Evolutionary conservation across 495 filamentous ascomycete species (phyloP), one percentile per base, ranked within the genome.

Genomic region (Hypoxylon rickii): DNA sequence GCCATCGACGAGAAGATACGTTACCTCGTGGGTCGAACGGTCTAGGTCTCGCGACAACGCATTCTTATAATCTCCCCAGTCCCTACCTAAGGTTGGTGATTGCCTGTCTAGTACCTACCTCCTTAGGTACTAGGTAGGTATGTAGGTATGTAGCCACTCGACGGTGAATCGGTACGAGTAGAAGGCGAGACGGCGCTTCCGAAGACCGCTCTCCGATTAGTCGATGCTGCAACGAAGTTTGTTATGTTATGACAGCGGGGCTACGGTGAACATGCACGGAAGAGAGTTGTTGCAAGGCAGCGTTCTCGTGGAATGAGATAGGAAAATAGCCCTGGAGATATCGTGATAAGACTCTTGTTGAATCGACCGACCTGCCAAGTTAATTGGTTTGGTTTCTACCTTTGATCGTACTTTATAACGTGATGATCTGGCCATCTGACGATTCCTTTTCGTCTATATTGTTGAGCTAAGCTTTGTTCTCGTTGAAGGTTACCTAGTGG

Each of bases 151-250:
- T n/a, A n/a, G n/a, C n/a, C n/a, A n/a, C 52, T 49, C 20, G 45
- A 38, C 44, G 61, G 61, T 20, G 19, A 11, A 20, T 67, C 61
- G 64, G 59, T 7, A 54, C 39, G 42, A 47, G 26, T 24, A 55
- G 40, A 49, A 47, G 40, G 63, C 39, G 58, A 54, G 20, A 39
- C 65, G 65, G 65, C 32, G 26, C 11, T 49, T 63, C 11, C 15
- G 4, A 65, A 53, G 34, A 31, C 65, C 65, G 65, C 54, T 38
- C 44, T 19, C 60, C 61, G 50, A 64, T 44, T 48, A 32, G 12
- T 26, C 16, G 33, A n/a, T 50, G 34, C 15, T 43, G 29, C 24
- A 19, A 24, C 36, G 37, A 56, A 62, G 58, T 32, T 52, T n/a
- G n/a, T n/a, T n/a, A n/a, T 56, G 42, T 52, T 43, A 31, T 29